A percentile compares a stretch with the other conserved stretches of the same genome.
These are phyloP conservation scores for Candida tammaniensis DNA, from an alignment of 805 yeast species.

Conservation along the genomic window DNA sequence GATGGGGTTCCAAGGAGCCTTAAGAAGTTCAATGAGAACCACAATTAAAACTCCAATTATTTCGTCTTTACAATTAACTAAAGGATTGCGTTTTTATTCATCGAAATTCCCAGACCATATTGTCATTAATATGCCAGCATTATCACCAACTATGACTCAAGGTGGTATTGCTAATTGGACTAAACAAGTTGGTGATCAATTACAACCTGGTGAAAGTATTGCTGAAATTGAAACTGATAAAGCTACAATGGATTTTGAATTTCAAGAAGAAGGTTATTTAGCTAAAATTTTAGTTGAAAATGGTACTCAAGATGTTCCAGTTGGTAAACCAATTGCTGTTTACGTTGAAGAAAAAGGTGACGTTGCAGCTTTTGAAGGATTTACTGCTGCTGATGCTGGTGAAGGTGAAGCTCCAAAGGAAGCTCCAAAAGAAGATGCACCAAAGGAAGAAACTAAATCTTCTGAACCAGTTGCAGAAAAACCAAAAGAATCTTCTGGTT, in stretches of 20 bases:
- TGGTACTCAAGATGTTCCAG: conserved; percentile 88
- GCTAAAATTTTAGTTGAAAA: conserved; percentile 83
- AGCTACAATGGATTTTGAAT: conserved; percentile 97
- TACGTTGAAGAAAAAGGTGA: conserved; percentile 85
- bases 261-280: conserved; percentile 92
- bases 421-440: conserved; percentile 23
- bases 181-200: conserved; percentile 83
- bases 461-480: conserved; percentile 12
- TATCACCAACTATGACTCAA: conserved; percentile 99
- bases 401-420: conserved; percentile 38
- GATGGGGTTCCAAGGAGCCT: no score
- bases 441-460: conserved; percentile 27
- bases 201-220: conserved; percentile 88
- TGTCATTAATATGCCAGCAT: conserved; percentile 95
- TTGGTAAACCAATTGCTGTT: conserved; percentile 94
- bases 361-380: conserved; percentile 84
- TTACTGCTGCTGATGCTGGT: conserved; percentile 80
- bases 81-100: conserved; percentile 41
- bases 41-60: no score
- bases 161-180: conserved; percentile 91
- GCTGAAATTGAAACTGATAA: conserved; percentile 98
- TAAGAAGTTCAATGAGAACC: no score
- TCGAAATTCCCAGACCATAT: conserved; percentile 74
- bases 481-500: conserved; percentile 28
- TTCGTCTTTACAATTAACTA: no score